These are phyloP conservation scores for Mariannaea sp. DNA, from an alignment of 2,329 filamentous ascomycete species.

Conservation along the genomic window DNA sequence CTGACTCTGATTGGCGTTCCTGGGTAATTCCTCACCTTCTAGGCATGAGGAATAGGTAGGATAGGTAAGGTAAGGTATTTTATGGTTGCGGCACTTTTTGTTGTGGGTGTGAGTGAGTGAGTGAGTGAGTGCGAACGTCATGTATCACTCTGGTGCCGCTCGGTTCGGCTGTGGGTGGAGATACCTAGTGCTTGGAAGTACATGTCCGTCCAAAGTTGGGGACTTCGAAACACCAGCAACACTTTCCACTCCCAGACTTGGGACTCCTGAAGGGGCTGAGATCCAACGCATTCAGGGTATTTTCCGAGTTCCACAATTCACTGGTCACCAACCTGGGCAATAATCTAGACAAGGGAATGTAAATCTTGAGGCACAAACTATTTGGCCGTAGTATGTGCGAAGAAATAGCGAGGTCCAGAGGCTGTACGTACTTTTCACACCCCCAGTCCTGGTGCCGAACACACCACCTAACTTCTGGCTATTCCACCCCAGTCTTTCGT, in stretches of 20 bases:
- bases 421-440: neutral
- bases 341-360: too few relatives aligned
- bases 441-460: too few relatives aligned
- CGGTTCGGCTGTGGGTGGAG: neutral
- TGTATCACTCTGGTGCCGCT: neutral
- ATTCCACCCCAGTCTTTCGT: too few relatives aligned
- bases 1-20: too few relatives aligned
- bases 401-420: neutral
- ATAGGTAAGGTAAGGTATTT: too few relatives aligned
- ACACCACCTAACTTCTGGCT: too few relatives aligned
- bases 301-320: neutral
- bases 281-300: neutral
- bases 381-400: neutral
- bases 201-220: neutral
- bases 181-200: neutral
- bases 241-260: too few relatives aligned
- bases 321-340: slow-evolving; percentile 5
- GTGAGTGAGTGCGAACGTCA: neutral
- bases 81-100: too few relatives aligned
- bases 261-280: neutral
- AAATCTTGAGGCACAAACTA: neutral
- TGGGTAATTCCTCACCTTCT: too few relatives aligned
- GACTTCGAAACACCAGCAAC: slow-evolving; percentile 1
- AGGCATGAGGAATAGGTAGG: too few relatives aligned
- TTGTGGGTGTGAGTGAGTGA: too few relatives aligned